These are phyloP conservation scores for Anthracocystis panici-leucophaei DNA, from an alignment of 1,284 basidiomycete genomes.

Conservation along the genomic window DNA sequence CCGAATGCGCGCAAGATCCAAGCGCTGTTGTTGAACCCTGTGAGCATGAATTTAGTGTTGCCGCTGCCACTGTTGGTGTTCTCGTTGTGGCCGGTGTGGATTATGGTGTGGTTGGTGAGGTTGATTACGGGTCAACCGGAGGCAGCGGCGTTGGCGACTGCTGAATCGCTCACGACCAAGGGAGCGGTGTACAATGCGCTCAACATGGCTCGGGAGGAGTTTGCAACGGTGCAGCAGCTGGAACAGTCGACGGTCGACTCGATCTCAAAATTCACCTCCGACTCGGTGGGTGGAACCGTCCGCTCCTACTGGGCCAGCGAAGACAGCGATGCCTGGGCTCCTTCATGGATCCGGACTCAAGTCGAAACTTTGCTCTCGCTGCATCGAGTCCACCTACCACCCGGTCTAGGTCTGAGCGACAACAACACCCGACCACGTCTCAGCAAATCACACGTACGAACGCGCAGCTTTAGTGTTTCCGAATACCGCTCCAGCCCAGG, in stretches of 20 bases:
- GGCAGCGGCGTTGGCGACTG: conserved; percentile 36
- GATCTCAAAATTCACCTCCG: conserved; percentile 11
- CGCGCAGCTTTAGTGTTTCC: conserved; percentile 38
- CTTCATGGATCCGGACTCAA: conserved; percentile 47
- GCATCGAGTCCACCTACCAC: conserved; percentile 29
- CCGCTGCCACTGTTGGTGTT: conserved; percentile 45
- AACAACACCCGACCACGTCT: background rate
- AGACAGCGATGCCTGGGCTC: conserved; percentile 48
- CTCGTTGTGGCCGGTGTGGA: conserved; percentile 43
- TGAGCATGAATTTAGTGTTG: conserved; percentile 20
- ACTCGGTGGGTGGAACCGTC: conserved; percentile 7
- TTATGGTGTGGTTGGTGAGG: conserved; percentile 38
- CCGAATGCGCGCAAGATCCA: conserved; percentile 49
- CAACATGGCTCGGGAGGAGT: conserved; percentile 56
- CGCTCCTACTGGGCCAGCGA: conserved; percentile 29
- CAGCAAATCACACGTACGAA: conserved; percentile 16
- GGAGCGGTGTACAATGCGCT: conserved; percentile 50
- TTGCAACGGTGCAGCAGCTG: conserved; percentile 36
- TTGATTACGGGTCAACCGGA: conserved; percentile 34
- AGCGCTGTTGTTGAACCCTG: conserved; percentile 30
- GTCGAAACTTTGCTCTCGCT: conserved; percentile 32
- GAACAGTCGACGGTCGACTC: conserved; percentile 23
- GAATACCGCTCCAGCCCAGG: conserved; percentile 34
- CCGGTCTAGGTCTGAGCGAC: conserved; percentile 2
- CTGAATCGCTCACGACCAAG: conserved; percentile 42